Percentiles rank a stretch among this genome's conserved stretches.
Evolutionary conservation across 495 filamentous ascomycete species (phyloP).

Genomic region (Lophiostoma macrostomum): DNA sequence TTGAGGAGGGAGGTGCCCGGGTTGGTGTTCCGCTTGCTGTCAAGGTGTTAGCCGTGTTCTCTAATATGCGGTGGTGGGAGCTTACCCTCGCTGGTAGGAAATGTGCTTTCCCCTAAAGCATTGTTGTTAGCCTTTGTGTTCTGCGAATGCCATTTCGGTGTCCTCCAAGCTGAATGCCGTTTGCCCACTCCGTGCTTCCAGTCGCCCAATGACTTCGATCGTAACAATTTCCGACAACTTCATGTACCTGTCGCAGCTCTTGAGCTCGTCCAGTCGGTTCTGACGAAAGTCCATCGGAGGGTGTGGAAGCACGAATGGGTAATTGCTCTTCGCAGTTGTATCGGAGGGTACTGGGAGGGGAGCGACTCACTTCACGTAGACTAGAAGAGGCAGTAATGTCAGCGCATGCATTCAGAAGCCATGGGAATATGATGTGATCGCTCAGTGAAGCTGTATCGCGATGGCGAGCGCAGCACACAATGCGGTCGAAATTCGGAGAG

Average conservation of each 20-base stretch:
- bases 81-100: conserved; percentile 28
- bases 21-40: conserved; percentile 67
- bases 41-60: background rate
- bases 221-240: too few species aligned
- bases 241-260: too few species aligned
- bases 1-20: conserved; percentile 81
- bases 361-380: conserved; percentile 87
- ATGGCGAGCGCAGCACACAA: conserved; percentile 1
- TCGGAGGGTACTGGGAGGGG: background rate
- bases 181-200: background rate
- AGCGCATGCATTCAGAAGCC: conserved; percentile 1
- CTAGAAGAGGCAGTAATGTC: conserved; percentile 46
- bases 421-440: background rate
- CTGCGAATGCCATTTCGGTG: conserved; percentile 1
- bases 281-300: conserved; percentile 16
- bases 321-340: conserved; percentile 11
- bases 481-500: background rate
- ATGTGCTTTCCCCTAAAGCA: conserved; percentile 27
- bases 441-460: background rate
- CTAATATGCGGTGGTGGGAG: too few species aligned
- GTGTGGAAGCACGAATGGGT: conserved; percentile 33
- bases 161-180: background rate
- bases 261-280: conserved; percentile 31
- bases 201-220: too few species aligned
- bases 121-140: conserved; percentile 1